Evolutionary conservation across 495 filamentous ascomycete species (phyloP).

Genomic region (Aspergillus indologenus): DNA sequence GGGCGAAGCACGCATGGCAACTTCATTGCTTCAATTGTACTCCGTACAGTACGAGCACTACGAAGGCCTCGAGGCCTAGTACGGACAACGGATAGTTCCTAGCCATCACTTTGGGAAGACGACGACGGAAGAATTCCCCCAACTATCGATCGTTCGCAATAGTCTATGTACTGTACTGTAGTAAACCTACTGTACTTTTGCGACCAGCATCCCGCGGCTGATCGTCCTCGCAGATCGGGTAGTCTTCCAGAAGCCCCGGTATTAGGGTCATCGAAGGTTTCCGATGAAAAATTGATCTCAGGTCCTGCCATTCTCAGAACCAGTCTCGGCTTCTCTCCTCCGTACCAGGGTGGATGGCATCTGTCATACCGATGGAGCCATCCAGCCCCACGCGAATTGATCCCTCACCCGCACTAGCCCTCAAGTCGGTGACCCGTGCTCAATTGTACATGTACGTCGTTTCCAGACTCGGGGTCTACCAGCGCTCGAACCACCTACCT

Average conservation of each 20-base stretch:
- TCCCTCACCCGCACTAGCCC: not conserved
- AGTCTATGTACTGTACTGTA: too few relatives aligned
- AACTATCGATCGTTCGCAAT: too few relatives aligned
- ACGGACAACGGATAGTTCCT: too few relatives aligned
- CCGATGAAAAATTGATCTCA: not conserved
- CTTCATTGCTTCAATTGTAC: too few relatives aligned
- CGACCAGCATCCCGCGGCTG: not conserved
- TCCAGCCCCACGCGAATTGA: not conserved
- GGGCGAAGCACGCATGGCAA: too few relatives aligned
- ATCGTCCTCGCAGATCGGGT: not conserved
- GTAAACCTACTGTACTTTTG: not conserved
- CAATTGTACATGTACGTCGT: not conserved
- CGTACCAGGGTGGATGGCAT: not conserved
- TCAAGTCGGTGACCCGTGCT: not conserved
- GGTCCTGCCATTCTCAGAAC: too few relatives aligned
- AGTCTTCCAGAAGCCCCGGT: not conserved
- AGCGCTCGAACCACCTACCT: not conserved
- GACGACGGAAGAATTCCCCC: too few relatives aligned
- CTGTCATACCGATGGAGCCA: not conserved
- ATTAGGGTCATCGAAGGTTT: not conserved
- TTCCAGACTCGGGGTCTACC: not conserved
- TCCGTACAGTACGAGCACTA: too few relatives aligned
- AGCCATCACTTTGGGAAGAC: too few relatives aligned
- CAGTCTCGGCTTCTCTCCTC: not conserved
- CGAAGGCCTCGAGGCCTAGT: too few relatives aligned